phyloP scores from a whole-genome alignment of 345 rosid species.

The Lepidium didymum region DNA sequence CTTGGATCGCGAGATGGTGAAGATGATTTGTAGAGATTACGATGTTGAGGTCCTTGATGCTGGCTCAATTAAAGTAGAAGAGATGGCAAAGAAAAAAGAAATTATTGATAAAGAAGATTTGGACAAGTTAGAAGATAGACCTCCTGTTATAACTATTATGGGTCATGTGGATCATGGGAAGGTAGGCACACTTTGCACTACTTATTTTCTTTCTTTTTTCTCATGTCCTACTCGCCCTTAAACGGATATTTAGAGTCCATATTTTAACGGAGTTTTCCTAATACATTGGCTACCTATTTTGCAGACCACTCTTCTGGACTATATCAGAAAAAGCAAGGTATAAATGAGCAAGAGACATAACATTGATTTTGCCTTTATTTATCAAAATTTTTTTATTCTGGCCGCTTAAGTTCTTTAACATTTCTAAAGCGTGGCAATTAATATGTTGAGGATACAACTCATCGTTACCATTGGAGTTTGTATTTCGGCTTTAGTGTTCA shows the following conservation, averaged over 20 bases:
- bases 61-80: slow-evolving; percentile 65
- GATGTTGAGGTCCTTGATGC: slow-evolving; percentile 87
- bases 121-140: slow-evolving; percentile 84
- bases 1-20: slow-evolving; percentile 86
- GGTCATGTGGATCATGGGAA: slow-evolving; percentile 99
- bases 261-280: slow-evolving; percentile 21
- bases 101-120: slow-evolving; percentile 78
- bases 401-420: not conserved
- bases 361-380: not conserved
- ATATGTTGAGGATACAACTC: not conserved
- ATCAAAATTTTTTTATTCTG: not conserved
- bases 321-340: slow-evolving; percentile 93
- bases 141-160: slow-evolving; percentile 99
- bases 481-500: not conserved
- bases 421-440: not conserved
- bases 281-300: slow-evolving; percentile 28
- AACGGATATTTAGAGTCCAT: not conserved
- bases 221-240: not conserved
- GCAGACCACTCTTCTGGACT: slow-evolving; percentile 96
- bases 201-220: not conserved
- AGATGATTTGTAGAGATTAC: slow-evolving; percentile 82
- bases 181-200: slow-evolving; percentile 34
- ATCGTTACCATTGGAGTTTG: not conserved
- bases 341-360: slow-evolving; percentile 1
- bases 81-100: slow-evolving; percentile 87